Evolutionary conservation across 805 yeast species (phyloP).

Genomic region (Candida andamanensis): DNA sequence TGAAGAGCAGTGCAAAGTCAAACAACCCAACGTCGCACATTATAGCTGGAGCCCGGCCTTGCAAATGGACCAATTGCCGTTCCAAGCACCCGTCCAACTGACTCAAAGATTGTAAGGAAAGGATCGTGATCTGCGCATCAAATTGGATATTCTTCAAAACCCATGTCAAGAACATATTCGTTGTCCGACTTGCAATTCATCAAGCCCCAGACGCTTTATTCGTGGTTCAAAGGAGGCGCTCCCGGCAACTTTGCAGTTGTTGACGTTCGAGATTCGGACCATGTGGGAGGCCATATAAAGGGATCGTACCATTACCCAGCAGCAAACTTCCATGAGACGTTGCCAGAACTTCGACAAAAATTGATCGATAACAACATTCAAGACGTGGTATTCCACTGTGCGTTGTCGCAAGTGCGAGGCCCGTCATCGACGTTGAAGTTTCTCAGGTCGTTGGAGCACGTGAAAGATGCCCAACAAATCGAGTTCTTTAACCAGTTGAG

Average conservation of each 20-base stretch:
- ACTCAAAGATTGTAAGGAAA: no score
- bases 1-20: no score
- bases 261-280: constrained; percentile 85
- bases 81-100: no score
- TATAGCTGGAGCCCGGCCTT: no score
- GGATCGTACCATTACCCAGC: constrained; percentile 56
- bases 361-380: constrained; percentile 28
- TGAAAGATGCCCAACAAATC: constrained; percentile 17
- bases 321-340: constrained; percentile 31
- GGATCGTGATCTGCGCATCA: not conserved
- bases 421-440: constrained; percentile 76
- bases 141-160: not conserved
- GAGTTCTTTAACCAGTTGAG: constrained; percentile 32
- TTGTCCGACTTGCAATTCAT: constrained; percentile 44
- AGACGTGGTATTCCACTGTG: constrained; percentile 84
- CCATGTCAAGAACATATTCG: constrained; percentile 14
- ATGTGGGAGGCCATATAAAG: constrained; percentile 69
- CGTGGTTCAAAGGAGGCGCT: constrained; percentile 42
- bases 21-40: no score
- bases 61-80: no score
- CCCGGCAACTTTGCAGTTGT: constrained; percentile 49
- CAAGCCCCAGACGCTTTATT: constrained; percentile 38
- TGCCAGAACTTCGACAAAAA: constrained; percentile 33
- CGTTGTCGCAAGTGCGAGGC: constrained; percentile 86
- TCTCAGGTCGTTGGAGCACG: constrained; percentile 38